Conservation (phyloP, 176 grass and related monocot genomes). For the Ensete ventricosum region DNA sequence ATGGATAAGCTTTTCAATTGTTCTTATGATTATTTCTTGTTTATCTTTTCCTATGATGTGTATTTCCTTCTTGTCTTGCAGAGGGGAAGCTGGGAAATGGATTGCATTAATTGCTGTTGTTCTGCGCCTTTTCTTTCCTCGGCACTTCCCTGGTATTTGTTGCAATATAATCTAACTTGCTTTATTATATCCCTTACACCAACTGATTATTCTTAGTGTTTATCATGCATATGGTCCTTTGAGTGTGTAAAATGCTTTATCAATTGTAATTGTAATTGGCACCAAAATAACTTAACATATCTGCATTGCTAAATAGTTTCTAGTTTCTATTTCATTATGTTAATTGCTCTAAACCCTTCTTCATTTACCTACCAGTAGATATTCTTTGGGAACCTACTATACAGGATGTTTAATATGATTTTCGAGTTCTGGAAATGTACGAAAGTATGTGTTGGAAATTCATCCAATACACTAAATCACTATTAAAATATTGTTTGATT, state of each 20-base stretch:
- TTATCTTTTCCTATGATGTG: neutral
- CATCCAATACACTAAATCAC: too few species aligned
- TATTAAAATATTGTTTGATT: too few species aligned
- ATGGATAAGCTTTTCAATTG: too few species aligned
- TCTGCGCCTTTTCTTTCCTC: conserved; percentile 81
- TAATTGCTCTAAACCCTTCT: neutral
- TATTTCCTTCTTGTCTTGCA: conserved; percentile 24
- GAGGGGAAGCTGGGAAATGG: conserved; percentile 81
- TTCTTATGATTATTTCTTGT: neutral
- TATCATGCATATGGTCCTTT: neutral
- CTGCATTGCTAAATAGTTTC: neutral
- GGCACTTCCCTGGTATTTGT: conserved; percentile 48
- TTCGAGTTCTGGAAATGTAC: too few species aligned
- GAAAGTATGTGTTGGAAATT: too few species aligned
- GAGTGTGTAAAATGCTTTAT: neutral
- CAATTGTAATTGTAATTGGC: neutral
- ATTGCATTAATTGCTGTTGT: conserved; percentile 58
- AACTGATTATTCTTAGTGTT: neutral
- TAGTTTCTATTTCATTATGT: neutral
- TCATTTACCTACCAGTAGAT: neutral
- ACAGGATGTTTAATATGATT: too few species aligned
- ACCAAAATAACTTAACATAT: neutral
- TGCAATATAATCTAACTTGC: neutral
- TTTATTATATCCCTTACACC: neutral
- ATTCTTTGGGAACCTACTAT: neutral